Base-by-base conservation (phyloP, 164 flowering plant species). In the Paratinospora sagittata region DNA sequence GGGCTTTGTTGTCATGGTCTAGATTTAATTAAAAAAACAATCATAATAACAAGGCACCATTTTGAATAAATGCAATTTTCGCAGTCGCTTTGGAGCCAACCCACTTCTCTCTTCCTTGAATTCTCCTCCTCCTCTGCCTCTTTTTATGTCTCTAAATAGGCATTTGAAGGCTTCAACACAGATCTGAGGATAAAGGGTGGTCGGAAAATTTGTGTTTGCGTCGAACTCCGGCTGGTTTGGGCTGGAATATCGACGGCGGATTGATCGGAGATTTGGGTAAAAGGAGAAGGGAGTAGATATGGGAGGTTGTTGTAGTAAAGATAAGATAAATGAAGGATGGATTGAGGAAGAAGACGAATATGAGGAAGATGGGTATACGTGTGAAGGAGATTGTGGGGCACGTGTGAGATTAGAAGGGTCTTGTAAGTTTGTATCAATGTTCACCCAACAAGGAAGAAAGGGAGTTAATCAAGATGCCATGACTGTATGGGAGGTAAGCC, bases 401-500 rank as follows among this genome's bases (percentile, higher is more conserved):
- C 77, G 76, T 30, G 75, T 85, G 52, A 76, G 86, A 67, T 30
- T 85, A n/a, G 71, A 73, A 33, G 97, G 97, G 6, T 82, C 78
- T 10, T 86, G 89, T 13, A 66, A 5, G 17, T 77, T 23, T 52
- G 76, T 78, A 6, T 88, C 92, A 13, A 88, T 90, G 95, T 85
- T 71, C 66, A 81, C 84, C 27, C 84, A 85, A 65, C 85, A 84
- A 76, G 98, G 98, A 6, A 81, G 68, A 57, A 93, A 93, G 74
- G 98, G 98, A 39, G 61, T 83, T 72, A 93, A 93, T 77, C 97
- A 91, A 77, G 98, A 93, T 72, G 86, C 97, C 82, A 88, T 91
- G 92, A 86, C 92, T 3, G 84, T 88, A 71, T 89, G 96, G 92
- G 92, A 90, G 98, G 98, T 93, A 82, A 55, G 19, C 61, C 8